Base-by-base conservation (phyloP, 345 rosid genomes). In the Eucalyptus regnans region DNA sequence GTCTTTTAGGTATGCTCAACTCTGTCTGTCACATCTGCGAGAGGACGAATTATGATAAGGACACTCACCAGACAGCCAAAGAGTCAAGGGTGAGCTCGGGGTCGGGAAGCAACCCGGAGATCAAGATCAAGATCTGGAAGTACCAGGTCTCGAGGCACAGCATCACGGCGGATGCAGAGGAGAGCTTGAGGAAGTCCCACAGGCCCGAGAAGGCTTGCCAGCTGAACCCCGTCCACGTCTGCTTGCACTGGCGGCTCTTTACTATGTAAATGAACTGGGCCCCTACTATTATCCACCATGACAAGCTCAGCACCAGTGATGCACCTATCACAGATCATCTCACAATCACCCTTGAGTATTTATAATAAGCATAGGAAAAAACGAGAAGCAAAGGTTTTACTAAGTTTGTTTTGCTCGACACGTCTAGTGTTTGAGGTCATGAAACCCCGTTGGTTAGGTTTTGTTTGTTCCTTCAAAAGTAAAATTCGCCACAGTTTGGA, bases 111-210 rank as follows among this genome's bases (percentile, higher is more conserved):
- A 97, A 90, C 17, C 98, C 99, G 20, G 99, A 94, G 31, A 97
- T 93, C 83, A 97, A 88, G 31, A 97, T 96, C 12, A 97, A 89
- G 46, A 96, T 90, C 93, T 96, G 99, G 7, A 91, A 92, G 85
- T 97, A 97, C 99, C 99, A 97, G 15, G 95, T 95, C 89, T 97
- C 99, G 85, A 97, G 88, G 93, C 99, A 97, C 23, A 97, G 89
- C 99, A 97, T 96, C 60, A 97, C 97, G 3, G 99, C 99, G 3
- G 99, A 97, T 2, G 95, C 97, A 60, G 93, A 88, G 7, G 99
- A 96, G 8, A 97, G 87, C 88, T 93, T 95, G 10, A 96, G 89
- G 83, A 97, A 96, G n/a, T 92, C 95, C 95, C 95, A 93, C 22
- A 96, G 90, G 43, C 98, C 99, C 16, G 92, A 91, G 88, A 96